Evolutionary conservation across 306 rosid genomes (phyloP).

Genomic region (Vigna trinervia): DNA sequence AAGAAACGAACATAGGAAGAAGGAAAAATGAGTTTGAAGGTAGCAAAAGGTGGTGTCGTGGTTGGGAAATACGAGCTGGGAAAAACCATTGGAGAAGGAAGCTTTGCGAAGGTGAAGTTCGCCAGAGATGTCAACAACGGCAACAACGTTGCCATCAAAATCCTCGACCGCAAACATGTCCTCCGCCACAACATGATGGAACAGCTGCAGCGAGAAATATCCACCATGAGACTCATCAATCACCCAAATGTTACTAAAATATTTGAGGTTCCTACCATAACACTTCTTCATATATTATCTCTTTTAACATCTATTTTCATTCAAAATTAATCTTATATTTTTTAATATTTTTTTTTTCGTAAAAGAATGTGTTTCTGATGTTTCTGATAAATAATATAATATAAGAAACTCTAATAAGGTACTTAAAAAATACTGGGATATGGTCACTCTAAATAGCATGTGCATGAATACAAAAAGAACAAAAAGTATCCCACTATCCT

Average conservation of each 20-base stretch:
- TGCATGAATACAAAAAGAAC: neutral
- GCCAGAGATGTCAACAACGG: slow-evolving; percentile 69
- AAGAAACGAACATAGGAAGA: neutral
- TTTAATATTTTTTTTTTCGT: no score
- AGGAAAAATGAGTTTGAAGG: slow-evolving; percentile 45
- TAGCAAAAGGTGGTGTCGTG: slow-evolving; percentile 54
- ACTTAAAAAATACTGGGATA: no score
- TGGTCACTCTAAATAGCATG: neutral
- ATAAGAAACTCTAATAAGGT: no score
- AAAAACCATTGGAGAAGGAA: slow-evolving; percentile 88
- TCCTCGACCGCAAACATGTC: slow-evolving; percentile 82
- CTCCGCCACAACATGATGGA: slow-evolving; percentile 85
- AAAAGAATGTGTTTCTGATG: no score
- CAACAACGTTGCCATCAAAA: slow-evolving; percentile 73
- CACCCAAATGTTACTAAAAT: slow-evolving; percentile 86
- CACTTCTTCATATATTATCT: no score
- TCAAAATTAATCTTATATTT: no score
- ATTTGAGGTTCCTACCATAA: slow-evolving; percentile 63
- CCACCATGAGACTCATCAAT: slow-evolving; percentile 83
- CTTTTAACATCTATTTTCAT: no score
- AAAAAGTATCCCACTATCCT: neutral
- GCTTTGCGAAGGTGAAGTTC: slow-evolving; percentile 91
- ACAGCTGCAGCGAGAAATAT: slow-evolving; percentile 88
- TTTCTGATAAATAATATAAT: no score
- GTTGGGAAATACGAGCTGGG: slow-evolving; percentile 95